Evolutionary conservation across 2,329 filamentous ascomycete genomes (phyloP), one percentile per base, ranked within the genome.

Genomic region (Lasiodiplodia gonubiensis): DNA sequence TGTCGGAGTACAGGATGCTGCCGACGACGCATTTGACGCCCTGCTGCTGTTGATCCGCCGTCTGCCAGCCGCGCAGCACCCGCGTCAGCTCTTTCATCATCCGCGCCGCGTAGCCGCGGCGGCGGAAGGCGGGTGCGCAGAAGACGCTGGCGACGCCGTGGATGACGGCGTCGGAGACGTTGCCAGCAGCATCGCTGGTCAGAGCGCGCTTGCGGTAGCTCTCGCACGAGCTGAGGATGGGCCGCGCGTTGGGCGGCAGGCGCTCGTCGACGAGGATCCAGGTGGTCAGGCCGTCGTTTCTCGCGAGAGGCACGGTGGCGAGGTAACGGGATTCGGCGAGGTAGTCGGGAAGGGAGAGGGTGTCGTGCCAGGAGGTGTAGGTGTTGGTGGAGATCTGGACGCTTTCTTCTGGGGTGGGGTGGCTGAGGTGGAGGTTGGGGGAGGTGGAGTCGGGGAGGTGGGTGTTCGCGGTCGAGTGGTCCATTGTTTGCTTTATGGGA

Each of bases 111-210:
- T 95, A 95, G 27, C 91, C 90, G 69, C 84, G 85, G 11, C 90
- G 89, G 66, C 92, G 81, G 76, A 87, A 88, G 72, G 87, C 82
- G 0, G 87, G 84, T 46, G 88, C 85, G 3, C 90, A 93, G 76
- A 90, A 95, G n/a, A 96, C 92, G 68, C 89, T 92, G 18, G 89
- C 92, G 67, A 96, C 86, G 4, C 90, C 93, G 78, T 97, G 90
- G n/a, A 88, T 86, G 11, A 88, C 80, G 2, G 85, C 86, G 54
- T 92, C 88, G 65, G 93, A 87, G 18, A 86, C 86, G 59, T 82
- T 70, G 14, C 68, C 27, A 7, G 1, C 30, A 68, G 81, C 72
- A 70, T 70, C 57, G 21, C 74, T 80, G 1, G 83, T 76, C 0
- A 85, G 70, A 1, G 82, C 81, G 57, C 76, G 80, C 74, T 85